phyloP scores from a whole-genome alignment of 495 filamentous ascomycete species.

The Aspergillus steynii region DNA sequence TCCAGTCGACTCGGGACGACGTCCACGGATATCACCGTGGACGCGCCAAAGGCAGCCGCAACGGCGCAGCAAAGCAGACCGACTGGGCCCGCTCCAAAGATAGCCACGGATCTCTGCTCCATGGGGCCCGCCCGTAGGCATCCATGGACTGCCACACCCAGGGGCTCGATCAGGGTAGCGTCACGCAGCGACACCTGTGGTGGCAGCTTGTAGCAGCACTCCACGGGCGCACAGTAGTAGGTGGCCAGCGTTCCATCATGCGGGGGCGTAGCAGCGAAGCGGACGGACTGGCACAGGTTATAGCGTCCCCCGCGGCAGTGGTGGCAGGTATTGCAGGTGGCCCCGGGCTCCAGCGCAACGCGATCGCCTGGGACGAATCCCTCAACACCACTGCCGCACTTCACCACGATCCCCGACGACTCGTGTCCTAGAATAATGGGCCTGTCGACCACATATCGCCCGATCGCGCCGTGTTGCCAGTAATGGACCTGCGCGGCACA shows the following conservation, averaged over 20 bases:
- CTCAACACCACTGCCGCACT: constrained; percentile 52
- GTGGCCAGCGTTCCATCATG: constrained; percentile 77
- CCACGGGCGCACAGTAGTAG: constrained; percentile 73
- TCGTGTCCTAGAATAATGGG: constrained; percentile 71
- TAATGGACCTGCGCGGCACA: constrained; percentile 50
- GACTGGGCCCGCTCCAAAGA: constrained; percentile 85
- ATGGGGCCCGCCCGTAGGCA: constrained; percentile 64
- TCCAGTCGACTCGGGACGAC: constrained; percentile 66
- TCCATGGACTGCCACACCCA: constrained; percentile 82
- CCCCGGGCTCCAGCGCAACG: constrained; percentile 75
- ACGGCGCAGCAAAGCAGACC: constrained; percentile 80
- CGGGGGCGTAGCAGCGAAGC: constrained; percentile 77
- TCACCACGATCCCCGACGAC: constrained; percentile 61
- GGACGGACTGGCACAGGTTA: constrained; percentile 77
- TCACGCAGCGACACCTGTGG: constrained; percentile 70
- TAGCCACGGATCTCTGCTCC: constrained; percentile 71
- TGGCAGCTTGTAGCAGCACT: constrained; percentile 84
- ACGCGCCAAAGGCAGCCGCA: constrained; percentile 75
- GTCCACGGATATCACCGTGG: constrained; percentile 72
- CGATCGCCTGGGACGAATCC: constrained; percentile 63
- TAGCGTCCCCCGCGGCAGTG: constrained; percentile 70
- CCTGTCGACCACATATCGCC: constrained; percentile 32
- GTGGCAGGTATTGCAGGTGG: constrained; percentile 69
- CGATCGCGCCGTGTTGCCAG: constrained; percentile 50
- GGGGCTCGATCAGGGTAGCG: constrained; percentile 81